phyloP scores from a whole-genome alignment of 495 filamentous ascomycete genomes.

The Daldinia childiae region DNA sequence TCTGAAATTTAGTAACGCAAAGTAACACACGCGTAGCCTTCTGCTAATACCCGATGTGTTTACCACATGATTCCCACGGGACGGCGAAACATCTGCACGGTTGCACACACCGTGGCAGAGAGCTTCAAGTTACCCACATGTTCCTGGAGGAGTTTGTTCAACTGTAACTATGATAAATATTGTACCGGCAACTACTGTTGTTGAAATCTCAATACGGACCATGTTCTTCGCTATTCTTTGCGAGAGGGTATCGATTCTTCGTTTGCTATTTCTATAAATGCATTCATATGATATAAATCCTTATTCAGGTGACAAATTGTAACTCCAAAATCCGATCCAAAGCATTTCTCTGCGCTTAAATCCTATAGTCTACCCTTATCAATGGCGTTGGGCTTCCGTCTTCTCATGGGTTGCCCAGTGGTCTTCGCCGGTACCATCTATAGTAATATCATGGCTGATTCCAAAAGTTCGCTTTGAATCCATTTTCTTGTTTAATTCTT shows the following conservation, averaged over 20 bases:
- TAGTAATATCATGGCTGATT: not conserved
- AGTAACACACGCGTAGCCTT: not conserved
- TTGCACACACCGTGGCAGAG: not conserved
- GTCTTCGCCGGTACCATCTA: conserved; percentile 11
- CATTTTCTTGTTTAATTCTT: conserved; percentile 72
- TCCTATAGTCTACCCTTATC: not conserved
- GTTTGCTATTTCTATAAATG: conserved; percentile 1
- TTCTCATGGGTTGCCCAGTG: conserved; percentile 43
- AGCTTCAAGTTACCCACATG: conserved; percentile 8
- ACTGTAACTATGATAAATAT: not conserved
- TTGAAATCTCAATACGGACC: not conserved
- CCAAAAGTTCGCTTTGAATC: conserved; percentile 18
- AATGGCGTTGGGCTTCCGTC: conserved; percentile 19
- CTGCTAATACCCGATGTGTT: conserved; percentile 9
- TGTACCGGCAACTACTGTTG: not conserved
- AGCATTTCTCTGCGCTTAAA: not conserved
- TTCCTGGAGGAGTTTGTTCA: conserved; percentile 11
- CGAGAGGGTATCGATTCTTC: conserved; percentile 25
- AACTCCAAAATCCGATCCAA: conserved; percentile 14
- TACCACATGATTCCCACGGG: conserved; percentile 7
- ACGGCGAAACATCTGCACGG: conserved; percentile 21
- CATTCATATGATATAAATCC: conserved; percentile 7
- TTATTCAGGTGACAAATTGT: conserved; percentile 8
- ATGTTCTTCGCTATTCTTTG: not conserved
- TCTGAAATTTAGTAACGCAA: not conserved